phyloP scores from a whole-genome alignment of 129 eudicot genomes.

The sunflower (Helianthus annuus) region DNA sequence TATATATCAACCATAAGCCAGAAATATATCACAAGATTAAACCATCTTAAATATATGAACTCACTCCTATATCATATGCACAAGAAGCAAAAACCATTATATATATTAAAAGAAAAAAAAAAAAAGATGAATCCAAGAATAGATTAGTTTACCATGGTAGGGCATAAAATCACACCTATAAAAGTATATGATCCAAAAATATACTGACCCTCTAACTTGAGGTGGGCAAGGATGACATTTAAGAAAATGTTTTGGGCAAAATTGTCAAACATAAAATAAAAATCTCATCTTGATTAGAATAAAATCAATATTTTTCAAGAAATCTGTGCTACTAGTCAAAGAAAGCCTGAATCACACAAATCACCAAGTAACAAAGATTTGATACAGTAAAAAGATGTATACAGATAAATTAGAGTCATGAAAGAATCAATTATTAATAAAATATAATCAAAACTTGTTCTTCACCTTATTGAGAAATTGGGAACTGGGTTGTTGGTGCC shows the following conservation, averaged over 20 bases:
- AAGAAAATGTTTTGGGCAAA: slow-evolving; percentile 25
- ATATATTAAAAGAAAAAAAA: background rate
- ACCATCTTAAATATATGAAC: slow-evolving; percentile 9
- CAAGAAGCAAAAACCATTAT: slow-evolving; percentile 15
- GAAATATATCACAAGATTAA: slow-evolving; percentile 1
- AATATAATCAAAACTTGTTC: slow-evolving; percentile 4
- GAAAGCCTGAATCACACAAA: slow-evolving; percentile 30
- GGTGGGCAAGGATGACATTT: slow-evolving; percentile 19
- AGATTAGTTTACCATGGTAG: slow-evolving; percentile 4
- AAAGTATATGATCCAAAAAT: slow-evolving; percentile 13
- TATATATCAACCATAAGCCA: background rate
- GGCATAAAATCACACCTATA: slow-evolving; percentile 40
- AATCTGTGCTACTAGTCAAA: slow-evolving; percentile 31
- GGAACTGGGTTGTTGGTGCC: slow-evolving; percentile 34
- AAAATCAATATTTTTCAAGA: slow-evolving; percentile 30
- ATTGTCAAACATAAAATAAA: slow-evolving; percentile 18
- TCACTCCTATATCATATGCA: slow-evolving; percentile 31
- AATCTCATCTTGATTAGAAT: slow-evolving; percentile 13
- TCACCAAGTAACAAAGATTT: slow-evolving; percentile 40
- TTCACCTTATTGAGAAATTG: slow-evolving; percentile 77
- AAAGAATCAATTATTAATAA: slow-evolving; percentile 6
- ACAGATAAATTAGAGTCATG: slow-evolving; percentile 12
- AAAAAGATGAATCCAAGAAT: background rate
- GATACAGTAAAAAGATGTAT: slow-evolving; percentile 32
- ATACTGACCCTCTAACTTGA: background rate